phyloP scores from a whole-genome alignment of 75 land plant genomes.

The Larix kaempferi region DNA sequence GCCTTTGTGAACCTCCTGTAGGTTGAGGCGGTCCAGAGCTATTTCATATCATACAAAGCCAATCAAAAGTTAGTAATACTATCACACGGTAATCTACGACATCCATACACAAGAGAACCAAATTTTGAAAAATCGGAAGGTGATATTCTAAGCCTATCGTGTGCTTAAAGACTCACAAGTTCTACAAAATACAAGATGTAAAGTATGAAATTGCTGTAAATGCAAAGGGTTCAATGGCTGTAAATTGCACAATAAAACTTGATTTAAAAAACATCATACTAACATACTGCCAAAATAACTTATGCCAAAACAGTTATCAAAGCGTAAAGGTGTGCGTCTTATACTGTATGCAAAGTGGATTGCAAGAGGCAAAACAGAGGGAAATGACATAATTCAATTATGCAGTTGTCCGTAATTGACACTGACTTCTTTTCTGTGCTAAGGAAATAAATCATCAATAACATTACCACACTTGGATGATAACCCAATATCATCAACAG shows the following conservation, averaged over 20 bases:
- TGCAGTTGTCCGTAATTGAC: too few species aligned
- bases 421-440: too few species aligned
- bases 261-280: neutral
- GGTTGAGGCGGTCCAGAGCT: slow-evolving; percentile 39
- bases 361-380: neutral
- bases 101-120: neutral
- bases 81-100: neutral
- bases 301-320: neutral
- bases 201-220: neutral
- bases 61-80: neutral
- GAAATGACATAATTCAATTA: neutral
- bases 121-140: neutral
- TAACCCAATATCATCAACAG: neutral
- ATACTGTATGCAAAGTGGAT: neutral
- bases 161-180: neutral
- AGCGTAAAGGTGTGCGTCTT: neutral
- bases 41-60: slow-evolving; percentile 5
- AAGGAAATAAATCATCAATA: too few species aligned
- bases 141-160: too few species aligned
- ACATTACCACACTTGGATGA: too few species aligned
- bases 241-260: neutral
- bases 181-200: neutral
- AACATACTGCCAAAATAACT: neutral
- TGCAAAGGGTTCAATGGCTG: neutral
- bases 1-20: slow-evolving; percentile 32